A percentile compares a stretch with the other conserved stretches of the same genome.
Conservation (phyloP, 2,329 filamentous ascomycete genomes). For the Ophiostoma tasmaniense region DNA sequence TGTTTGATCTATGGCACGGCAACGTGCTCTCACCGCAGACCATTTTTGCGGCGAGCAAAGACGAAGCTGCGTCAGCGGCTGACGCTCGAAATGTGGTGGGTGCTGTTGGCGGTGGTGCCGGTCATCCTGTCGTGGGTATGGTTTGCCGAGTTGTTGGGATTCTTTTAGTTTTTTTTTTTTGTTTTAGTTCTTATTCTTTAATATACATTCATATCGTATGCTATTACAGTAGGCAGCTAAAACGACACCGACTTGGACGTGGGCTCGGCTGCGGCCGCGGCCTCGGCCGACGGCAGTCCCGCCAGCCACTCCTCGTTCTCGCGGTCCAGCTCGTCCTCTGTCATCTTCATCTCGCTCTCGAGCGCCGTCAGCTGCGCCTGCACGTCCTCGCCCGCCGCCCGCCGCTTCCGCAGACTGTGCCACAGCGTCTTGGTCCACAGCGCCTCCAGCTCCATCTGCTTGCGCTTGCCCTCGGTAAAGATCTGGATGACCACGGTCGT, state of each 20-base stretch:
- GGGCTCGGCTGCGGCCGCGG: neutral
- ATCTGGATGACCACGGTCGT: slow-evolving; percentile 50
- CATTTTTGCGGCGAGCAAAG: slow-evolving; percentile 18
- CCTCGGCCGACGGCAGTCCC: neutral
- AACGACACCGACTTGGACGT: neutral
- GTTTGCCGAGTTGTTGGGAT: slow-evolving; percentile 23
- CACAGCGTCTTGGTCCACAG: slow-evolving; percentile 41
- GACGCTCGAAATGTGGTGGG: slow-evolving; percentile 42
- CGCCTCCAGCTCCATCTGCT: slow-evolving; percentile 44
- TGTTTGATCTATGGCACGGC: slow-evolving; percentile 46
- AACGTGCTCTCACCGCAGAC: slow-evolving; percentile 37
- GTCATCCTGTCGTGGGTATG: slow-evolving; percentile 34
- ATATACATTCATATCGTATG: neutral
- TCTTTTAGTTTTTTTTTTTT: neutral
- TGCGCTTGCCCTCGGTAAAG: slow-evolving; percentile 45
- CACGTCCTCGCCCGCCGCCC: slow-evolving; percentile 12
- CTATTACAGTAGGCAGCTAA: neutral
- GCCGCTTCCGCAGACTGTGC: slow-evolving; percentile 21
- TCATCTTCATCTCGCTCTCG: neutral
- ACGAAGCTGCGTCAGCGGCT: slow-evolving; percentile 33
- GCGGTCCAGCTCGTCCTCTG: neutral
- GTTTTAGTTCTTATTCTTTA: neutral
- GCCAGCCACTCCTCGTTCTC: neutral
- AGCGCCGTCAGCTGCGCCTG: neutral
- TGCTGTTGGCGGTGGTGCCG: slow-evolving; percentile 36